Evolutionary conservation across 106 monocot species (phyloP), one percentile per base, ranked within the genome.

Genomic region (Dioscorea dumetorum): DNA sequence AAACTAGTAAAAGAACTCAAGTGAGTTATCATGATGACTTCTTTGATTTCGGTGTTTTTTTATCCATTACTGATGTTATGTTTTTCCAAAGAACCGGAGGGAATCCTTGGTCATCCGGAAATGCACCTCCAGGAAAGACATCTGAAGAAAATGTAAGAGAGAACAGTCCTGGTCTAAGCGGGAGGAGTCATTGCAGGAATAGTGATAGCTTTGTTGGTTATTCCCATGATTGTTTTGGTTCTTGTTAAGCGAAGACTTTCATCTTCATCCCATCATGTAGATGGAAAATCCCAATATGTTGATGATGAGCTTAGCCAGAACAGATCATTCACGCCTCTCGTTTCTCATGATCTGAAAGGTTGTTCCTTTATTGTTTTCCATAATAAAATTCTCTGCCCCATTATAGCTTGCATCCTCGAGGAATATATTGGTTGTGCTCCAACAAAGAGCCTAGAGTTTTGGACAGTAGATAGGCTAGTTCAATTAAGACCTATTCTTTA

Each of bases 71-170:
- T 48, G 19, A 33, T 21, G 12, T 49, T 41, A 16, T 52, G 19
- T 78, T 18, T 34, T 73, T 69, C 18, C 16, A 33, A 63, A 90
- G 89, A 74, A 78, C 74, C 50, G 78, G 51, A 20, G 90, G 90
- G 61, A 90, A 89, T 74, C 74, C 81, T 50, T 89, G 88, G 88
- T 85, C 84, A 33, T 79, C 85, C 48, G 79, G 79, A 3, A 69
- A 77, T 41, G 80, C 88, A 33, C 84, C 88, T 67, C 72, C 81
- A 33, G 70, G 65, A 19, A 63, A 49, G 28, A 64, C 69, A 48
- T 32, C 17, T 66, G 51, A 18, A 70, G 48, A 15, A 58, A 31
- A 52, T 16, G 69, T n/a, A 66, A 67, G 58, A 24, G 49, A n/a
- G 24, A 69, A 6, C 23, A 22, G 15, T 64, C 60, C 76, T 14